These are phyloP conservation scores for Nicotiana knightiana DNA, from an alignment of 257 asterid genomes.

Conservation along the genomic window DNA sequence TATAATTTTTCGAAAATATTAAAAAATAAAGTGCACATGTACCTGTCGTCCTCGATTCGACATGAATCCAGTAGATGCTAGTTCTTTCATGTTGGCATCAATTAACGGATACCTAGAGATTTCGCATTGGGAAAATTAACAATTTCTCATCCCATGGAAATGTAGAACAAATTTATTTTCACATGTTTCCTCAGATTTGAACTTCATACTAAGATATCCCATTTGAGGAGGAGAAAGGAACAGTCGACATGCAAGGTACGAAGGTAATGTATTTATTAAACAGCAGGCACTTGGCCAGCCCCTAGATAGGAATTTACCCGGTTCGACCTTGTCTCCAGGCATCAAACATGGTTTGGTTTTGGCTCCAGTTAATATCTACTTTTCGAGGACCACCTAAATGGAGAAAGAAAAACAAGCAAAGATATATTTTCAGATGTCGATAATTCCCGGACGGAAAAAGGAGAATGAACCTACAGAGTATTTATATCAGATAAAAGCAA, in stretches of 20 bases:
- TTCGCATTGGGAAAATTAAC: neutral
- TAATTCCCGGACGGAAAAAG: neutral
- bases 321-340: slow-evolving; percentile 81
- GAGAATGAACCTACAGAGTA: neutral
- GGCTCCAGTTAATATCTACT: slow-evolving; percentile 59
- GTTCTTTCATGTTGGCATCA: slow-evolving; percentile 61
- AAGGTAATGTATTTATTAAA: neutral
- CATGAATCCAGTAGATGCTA: slow-evolving; percentile 84
- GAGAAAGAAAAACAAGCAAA: neutral
- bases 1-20: neutral
- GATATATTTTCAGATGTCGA: neutral
- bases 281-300: neutral
- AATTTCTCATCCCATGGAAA: neutral
- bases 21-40: neutral
- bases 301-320: slow-evolving; percentile 40
- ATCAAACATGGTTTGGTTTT: slow-evolving; percentile 61
- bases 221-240: neutral
- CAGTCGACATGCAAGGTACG: neutral
- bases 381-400: slow-evolving; percentile 75
- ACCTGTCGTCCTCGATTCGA: slow-evolving; percentile 99
- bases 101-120: too few relatives aligned
- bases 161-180: neutral
- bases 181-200: neutral
- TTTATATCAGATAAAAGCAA: neutral
- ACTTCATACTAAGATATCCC: neutral